phyloP scores from a whole-genome alignment of 2,329 filamentous ascomycete species.

The Zarea fungicola region DNA sequence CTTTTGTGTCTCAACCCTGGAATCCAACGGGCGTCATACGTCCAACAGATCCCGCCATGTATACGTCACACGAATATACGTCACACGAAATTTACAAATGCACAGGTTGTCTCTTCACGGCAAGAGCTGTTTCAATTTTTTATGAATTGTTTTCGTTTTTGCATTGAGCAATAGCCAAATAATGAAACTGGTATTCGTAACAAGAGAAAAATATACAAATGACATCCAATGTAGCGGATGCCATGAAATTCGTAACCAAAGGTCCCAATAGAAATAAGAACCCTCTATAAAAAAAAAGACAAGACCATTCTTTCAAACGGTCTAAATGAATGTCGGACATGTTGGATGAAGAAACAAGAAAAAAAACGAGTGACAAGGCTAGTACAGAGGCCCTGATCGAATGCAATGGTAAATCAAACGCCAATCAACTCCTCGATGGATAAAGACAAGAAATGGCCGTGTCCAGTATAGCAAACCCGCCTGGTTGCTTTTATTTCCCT shows the following conservation, averaged over 20 bases:
- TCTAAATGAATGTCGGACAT: no score
- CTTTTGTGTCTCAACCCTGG: background rate
- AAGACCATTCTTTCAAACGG: no score
- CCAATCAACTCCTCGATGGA: constrained; percentile 11
- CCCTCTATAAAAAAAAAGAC: constrained; percentile 2
- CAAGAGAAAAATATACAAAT: constrained; percentile 11
- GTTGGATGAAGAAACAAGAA: background rate
- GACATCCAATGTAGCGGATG: constrained; percentile 4
- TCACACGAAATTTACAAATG: no score
- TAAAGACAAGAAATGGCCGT: constrained; percentile 2
- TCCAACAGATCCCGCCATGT: background rate
- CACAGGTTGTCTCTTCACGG: background rate
- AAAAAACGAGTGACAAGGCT: constrained; percentile 5
- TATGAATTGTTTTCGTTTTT: background rate
- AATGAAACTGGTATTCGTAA: constrained; percentile 11
- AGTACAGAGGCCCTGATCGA: background rate
- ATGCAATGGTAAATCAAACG: constrained; percentile 8
- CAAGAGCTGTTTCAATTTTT: background rate
- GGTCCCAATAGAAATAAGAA: constrained; percentile 1
- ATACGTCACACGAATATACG: background rate
- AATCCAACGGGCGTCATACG: background rate
- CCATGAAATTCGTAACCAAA: constrained; percentile 11
- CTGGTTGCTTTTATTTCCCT: background rate
- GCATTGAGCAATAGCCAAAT: constrained; percentile 11
- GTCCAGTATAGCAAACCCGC: background rate